Base-by-base conservation (phyloP, 2,329 filamentous ascomycete genomes). In the Xylariaceae sp. region DNA sequence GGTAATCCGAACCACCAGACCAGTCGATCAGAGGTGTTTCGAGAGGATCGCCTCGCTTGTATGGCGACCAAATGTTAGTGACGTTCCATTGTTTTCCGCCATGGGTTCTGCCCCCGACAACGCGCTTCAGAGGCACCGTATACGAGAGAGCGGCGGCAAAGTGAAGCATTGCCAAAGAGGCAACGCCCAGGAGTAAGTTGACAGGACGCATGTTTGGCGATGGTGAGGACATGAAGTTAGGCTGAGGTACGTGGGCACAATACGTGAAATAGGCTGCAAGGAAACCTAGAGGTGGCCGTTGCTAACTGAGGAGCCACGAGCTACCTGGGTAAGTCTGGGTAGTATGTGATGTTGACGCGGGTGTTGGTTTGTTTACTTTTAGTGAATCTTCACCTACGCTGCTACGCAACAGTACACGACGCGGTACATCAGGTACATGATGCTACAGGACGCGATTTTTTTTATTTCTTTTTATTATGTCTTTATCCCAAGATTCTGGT, bases 1-100 rank as follows among this genome's bases (percentile, higher is more conserved):
- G 57, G 32, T 55, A 53, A 41, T 60, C 55, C 5, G 57, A 54
- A 13, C 53, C 39, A 36, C 57, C 54, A 39, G 58, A 37, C 47
- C 49, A 60, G 30, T 55, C 50, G 1, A 42, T 51, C 10, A 60
- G 49, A 4, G 30, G 30, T 1, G 53, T 22, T 44, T 48, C 29
- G 34, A 32, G 13, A 26, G 26, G 26, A 39, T 7, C 30, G 0
- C 6, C 26, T 19, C 22, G 21, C 36, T 41, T 19, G 36, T 3
- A 22, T 1, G n/a, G 47, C n/a, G 18, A 29, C 16, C 9, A 9
- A 30, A n/a, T n/a, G 13, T 39, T 29, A 2, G 9, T 9, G 9
- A 34, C 2, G 9, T 39, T 15, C 16, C 26, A 30, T 15, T 18
- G 29, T 2, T 2, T 32, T 1, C 13, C 21, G 13, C 18, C 16